phyloP scores from a whole-genome alignment of 176 grass and related monocot genomes.

The Eragrostis curvula region DNA sequence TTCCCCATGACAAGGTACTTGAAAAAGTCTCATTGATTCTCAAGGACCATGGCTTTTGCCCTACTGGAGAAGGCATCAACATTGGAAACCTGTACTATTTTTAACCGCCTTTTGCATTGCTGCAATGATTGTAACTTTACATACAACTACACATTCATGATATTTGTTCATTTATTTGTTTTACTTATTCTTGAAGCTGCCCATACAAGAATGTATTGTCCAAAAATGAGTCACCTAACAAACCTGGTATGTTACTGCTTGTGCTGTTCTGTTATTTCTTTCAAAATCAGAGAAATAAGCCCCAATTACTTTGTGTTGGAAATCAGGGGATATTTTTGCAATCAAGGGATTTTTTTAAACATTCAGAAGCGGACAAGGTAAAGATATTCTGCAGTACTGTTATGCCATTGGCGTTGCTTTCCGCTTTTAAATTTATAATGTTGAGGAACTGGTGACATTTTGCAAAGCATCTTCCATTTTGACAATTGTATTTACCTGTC shows the following conservation, averaged over 20 bases:
- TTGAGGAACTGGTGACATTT: neutral
- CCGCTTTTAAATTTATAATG: neutral
- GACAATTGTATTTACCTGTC: neutral
- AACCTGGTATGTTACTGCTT: neutral
- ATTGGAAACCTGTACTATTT: slow-evolving; percentile 21
- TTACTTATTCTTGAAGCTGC: slow-evolving; percentile 14
- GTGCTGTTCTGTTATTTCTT: neutral
- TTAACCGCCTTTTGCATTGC: neutral
- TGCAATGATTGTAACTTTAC: neutral
- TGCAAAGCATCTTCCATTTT: neutral
- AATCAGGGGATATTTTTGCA: neutral
- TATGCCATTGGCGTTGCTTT: neutral
- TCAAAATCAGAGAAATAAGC: neutral
- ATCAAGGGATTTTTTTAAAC: neutral
- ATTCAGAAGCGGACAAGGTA: slow-evolving; percentile 14
- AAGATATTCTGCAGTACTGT: neutral
- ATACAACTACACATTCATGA: neutral
- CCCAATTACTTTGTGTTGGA: neutral
- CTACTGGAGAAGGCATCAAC: neutral
- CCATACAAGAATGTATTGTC: neutral
- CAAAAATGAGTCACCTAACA: neutral
- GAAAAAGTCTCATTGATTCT: slow-evolving; percentile 27
- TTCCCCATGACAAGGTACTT: slow-evolving; percentile 2
- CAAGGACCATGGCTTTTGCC: neutral
- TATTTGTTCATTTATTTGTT: neutral